phyloP scores from a whole-genome alignment of 23 red algal genomes.

The Agarophyton chilense region DNA sequence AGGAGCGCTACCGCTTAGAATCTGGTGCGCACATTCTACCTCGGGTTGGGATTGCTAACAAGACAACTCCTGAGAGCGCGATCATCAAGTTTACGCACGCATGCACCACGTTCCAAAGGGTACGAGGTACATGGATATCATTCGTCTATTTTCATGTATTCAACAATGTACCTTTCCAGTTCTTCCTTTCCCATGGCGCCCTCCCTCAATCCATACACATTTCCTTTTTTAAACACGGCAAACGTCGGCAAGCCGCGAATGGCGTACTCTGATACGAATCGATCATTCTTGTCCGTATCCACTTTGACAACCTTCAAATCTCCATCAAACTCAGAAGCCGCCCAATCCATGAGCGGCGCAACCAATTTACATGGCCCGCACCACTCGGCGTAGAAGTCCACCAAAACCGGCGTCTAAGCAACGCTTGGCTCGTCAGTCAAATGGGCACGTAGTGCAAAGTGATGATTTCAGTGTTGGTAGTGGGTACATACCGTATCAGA shows the following conservation, averaged over 20 bases:
- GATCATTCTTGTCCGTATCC: constrained; percentile 92
- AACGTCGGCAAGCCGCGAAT: constrained; percentile 95
- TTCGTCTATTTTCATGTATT: constrained; percentile 4
- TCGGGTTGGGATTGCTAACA: too few species aligned
- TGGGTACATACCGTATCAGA: constrained; percentile 20
- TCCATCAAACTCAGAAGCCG: constrained; percentile 76
- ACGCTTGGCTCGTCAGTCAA: background rate
- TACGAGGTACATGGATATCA: background rate
- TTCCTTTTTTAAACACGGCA: constrained; percentile 79
- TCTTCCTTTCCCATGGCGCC: constrained; percentile 92
- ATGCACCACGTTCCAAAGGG: too few species aligned
- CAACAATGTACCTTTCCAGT: constrained; percentile 66
- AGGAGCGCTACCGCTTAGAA: too few species aligned
- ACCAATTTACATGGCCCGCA: constrained; percentile 98
- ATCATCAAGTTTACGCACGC: too few species aligned
- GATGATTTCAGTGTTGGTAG: too few species aligned
- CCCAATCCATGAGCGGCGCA: constrained; percentile 95
- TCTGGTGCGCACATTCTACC: too few species aligned
- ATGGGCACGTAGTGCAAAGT: background rate
- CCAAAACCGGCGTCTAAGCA: constrained; percentile 80
- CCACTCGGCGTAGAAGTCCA: constrained; percentile 97
- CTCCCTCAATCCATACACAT: constrained; percentile 67
- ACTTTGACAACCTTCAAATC: constrained; percentile 91
- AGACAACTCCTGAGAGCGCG: too few species aligned
- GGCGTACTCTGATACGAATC: constrained; percentile 77